Evolutionary conservation across 2,329 filamentous ascomycete genomes (phyloP).

Genomic region (Pseudocercospora crystallina): DNA sequence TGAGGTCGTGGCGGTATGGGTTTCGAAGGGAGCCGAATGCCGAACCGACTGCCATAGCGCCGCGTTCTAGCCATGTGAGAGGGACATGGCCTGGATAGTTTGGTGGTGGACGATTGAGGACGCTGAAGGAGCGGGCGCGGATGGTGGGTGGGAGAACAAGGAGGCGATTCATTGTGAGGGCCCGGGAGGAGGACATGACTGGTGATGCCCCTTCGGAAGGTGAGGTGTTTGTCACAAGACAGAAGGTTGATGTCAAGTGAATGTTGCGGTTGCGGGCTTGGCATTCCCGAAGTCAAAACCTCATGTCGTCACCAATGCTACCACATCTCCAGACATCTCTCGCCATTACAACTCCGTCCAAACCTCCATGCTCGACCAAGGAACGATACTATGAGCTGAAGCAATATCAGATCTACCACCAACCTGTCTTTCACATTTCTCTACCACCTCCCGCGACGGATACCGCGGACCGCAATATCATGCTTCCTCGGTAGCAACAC

Average conservation of each 20-base stretch:
- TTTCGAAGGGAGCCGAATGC: constrained; percentile 64
- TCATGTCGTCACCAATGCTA: too few species aligned
- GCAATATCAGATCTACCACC: background rate
- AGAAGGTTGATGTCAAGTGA: background rate
- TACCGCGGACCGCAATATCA: constrained; percentile 39
- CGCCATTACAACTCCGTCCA: too few species aligned
- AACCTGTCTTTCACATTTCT: constrained; percentile 48
- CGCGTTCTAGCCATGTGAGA: constrained; percentile 73
- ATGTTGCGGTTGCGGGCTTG: background rate
- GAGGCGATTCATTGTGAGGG: constrained; percentile 8
- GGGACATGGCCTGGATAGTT: constrained; percentile 94
- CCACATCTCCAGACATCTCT: too few species aligned
- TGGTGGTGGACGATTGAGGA: constrained; percentile 78
- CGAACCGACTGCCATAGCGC: constrained; percentile 65
- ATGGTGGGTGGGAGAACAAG: constrained; percentile 33
- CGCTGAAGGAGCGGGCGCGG: constrained; percentile 64
- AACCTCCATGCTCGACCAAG: too few species aligned
- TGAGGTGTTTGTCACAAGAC: background rate
- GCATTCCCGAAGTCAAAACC: background rate
- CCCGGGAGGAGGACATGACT: background rate
- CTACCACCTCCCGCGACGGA: constrained; percentile 48
- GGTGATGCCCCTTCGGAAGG: background rate
- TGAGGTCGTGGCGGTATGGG: constrained; percentile 84
- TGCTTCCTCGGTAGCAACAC: constrained; percentile 45
- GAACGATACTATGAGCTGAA: constrained; percentile 2